phyloP scores from a whole-genome alignment of 148 eudicot genomes.

The Rhododendron mucronatum region DNA sequence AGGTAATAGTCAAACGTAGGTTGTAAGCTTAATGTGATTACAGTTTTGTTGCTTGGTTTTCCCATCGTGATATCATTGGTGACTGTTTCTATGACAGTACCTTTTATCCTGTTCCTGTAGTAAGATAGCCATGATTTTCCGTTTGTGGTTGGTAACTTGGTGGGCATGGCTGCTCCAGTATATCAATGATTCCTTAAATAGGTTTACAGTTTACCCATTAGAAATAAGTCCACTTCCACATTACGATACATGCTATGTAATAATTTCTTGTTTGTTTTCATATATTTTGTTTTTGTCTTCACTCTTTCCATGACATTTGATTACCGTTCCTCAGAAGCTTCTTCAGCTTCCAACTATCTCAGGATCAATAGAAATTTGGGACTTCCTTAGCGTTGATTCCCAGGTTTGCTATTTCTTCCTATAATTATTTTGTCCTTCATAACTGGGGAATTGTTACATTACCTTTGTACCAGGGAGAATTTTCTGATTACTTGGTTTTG shows the following conservation, averaged over 20 bases:
- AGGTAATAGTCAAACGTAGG: not conserved
- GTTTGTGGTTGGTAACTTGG: not conserved
- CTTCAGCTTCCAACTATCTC: slow-evolving; percentile 89
- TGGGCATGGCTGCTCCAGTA: not conserved
- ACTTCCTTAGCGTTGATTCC: slow-evolving; percentile 96
- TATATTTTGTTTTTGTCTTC: not conserved
- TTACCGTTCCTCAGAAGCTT: slow-evolving; percentile 60
- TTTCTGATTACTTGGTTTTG: slow-evolving; percentile 17
- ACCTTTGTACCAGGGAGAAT: not conserved
- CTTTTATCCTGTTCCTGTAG: not conserved
- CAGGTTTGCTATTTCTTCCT: slow-evolving; percentile 54
- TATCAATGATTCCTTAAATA: not conserved
- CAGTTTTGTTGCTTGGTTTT: not conserved
- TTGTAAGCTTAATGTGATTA: not conserved
- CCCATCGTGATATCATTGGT: not conserved
- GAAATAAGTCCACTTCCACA: not conserved
- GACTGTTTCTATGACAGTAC: not conserved
- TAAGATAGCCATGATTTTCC: not conserved
- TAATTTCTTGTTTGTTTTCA: not conserved
- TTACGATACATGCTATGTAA: not conserved
- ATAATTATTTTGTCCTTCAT: slow-evolving; percentile 10
- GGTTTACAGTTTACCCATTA: not conserved
- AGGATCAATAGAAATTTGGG: slow-evolving; percentile 98
- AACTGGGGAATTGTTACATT: not conserved
- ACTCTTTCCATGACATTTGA: slow-evolving; percentile 11